Conservation (phyloP, 176 grass and related monocot genomes). For the Canna indica region DNA sequence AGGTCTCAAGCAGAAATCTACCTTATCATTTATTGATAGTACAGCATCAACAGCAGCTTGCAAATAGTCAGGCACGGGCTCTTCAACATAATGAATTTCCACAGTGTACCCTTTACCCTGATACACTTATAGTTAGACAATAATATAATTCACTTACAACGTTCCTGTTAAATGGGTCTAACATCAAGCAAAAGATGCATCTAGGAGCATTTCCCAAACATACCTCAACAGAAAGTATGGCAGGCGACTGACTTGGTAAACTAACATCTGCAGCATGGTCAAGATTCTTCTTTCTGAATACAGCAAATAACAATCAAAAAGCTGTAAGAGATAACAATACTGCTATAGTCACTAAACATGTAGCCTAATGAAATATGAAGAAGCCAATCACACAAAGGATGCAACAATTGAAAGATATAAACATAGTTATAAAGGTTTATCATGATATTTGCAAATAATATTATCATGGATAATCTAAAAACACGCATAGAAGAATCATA, state of each 20-base stretch:
- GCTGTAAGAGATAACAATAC: neutral
- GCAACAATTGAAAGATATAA: neutral
- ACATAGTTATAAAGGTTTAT: neutral
- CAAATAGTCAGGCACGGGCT: constrained; percentile 84
- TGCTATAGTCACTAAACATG: neutral
- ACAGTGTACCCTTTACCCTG: constrained; percentile 92
- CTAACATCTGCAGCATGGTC: constrained; percentile 35
- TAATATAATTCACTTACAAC: neutral
- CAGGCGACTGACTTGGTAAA: constrained; percentile 55
- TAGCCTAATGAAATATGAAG: neutral
- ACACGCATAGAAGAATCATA: neutral
- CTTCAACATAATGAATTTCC: constrained; percentile 86
- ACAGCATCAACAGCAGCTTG: constrained; percentile 62
- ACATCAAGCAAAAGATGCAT: neutral
- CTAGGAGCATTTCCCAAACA: constrained; percentile 6
- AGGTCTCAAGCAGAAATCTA: constrained; percentile 21
- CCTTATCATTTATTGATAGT: constrained; percentile 78
- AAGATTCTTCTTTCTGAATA: constrained; percentile 42
- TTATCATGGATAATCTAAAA: neutral
- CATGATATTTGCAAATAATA: neutral
- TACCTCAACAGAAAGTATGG: constrained; percentile 98
- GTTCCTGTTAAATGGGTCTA: constrained; percentile 2
- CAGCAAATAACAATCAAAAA: constrained; percentile 10
- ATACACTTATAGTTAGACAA: constrained; percentile 17
- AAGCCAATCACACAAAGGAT: neutral